A percentile compares a stretch with the other conserved stretches of the same genome.
These are phyloP conservation scores for Cyclostephanos tholiformis DNA, from an alignment of 108 stramenopile species.

Conservation along the genomic window DNA sequence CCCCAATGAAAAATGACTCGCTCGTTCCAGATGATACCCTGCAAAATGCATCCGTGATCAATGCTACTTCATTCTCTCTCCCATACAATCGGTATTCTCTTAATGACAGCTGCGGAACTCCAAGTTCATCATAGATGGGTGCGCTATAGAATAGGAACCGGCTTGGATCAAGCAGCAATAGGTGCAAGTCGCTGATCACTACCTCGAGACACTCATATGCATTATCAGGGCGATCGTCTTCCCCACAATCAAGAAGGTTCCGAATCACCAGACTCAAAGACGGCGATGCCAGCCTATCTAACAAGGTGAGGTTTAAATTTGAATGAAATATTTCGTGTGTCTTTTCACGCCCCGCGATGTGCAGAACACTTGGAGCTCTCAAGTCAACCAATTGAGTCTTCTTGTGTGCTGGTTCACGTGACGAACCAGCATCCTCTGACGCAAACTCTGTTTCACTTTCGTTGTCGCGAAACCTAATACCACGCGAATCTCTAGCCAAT, in stretches of 20 bases:
- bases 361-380: neutral
- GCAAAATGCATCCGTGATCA: constrained; percentile 18
- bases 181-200: constrained; percentile 24
- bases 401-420: no score
- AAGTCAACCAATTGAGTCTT: no score
- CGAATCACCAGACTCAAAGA: constrained; percentile 16
- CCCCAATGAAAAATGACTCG: constrained; percentile 36
- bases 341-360: neutral
- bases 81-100: constrained; percentile 37
- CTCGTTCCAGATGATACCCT: no score
- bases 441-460: no score
- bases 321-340: neutral
- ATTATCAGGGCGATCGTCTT: constrained; percentile 10
- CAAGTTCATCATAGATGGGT: no score
- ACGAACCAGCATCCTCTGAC: neutral
- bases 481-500: no score
- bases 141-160: no score
- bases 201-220: constrained; percentile 21
- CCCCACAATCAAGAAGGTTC: no score
- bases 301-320: neutral
- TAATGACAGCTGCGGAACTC: no score
- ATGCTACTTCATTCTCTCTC: constrained; percentile 17
- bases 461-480: no score
- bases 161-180: no score
- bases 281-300: neutral